phyloP scores from a whole-genome alignment of 768 basidiomycete species.

The Russula foetens region DNA sequence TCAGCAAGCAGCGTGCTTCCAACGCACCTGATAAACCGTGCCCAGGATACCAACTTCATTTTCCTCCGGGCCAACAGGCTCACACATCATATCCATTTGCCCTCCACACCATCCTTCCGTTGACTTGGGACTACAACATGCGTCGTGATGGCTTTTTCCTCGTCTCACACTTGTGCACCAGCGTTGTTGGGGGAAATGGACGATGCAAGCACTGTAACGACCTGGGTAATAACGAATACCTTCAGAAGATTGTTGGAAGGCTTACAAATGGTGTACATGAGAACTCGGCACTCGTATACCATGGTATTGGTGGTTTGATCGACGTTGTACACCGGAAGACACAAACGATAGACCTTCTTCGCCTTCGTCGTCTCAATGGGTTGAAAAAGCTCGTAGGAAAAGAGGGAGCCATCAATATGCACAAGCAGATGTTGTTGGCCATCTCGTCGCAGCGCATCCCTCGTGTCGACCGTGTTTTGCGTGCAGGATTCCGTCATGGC shows the following conservation, averaged over 20 bases:
- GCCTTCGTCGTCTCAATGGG: not conserved
- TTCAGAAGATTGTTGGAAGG: not conserved
- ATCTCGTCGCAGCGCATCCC: not conserved
- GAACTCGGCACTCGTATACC: too few species aligned
- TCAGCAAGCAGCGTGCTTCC: too few species aligned
- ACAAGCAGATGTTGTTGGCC: not conserved
- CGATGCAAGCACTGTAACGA: not conserved
- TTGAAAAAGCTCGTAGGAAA: not conserved
- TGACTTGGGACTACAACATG: not conserved
- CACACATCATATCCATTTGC: not conserved
- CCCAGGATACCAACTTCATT: not conserved
- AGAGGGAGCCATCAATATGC: not conserved
- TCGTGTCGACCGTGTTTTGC: not conserved
- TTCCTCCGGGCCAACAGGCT: not conserved
- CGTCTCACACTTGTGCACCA: not conserved
- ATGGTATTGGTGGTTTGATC: too few species aligned
- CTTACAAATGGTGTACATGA: not conserved
- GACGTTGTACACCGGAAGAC: not conserved
- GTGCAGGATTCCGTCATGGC: not conserved
- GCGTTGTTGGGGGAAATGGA: too few species aligned
- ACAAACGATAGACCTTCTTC: not conserved
- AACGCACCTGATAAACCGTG: too few species aligned
- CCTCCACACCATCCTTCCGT: not conserved
- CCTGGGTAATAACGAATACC: not conserved
- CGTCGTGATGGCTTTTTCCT: not conserved